Evolutionary conservation across 2,329 filamentous ascomycete genomes (phyloP), one percentile per base, ranked within the genome.

Genomic region (Thyridium curvatum): DNA sequence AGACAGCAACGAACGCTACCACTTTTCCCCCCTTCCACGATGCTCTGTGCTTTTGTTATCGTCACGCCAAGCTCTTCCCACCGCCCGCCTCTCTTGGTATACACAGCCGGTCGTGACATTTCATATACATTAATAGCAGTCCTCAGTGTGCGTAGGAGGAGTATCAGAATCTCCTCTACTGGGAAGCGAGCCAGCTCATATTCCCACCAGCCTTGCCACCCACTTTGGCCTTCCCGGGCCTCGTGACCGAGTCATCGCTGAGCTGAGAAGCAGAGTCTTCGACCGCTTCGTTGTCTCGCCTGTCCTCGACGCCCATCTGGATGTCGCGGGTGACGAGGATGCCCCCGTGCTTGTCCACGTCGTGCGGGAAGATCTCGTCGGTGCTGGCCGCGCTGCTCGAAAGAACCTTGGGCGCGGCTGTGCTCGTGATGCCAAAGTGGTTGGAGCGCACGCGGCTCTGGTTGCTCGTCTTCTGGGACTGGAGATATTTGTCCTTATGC

Each of bases 351-450:
- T 26, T 26, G 10, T 26, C 21, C 21, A 26, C 21, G 10, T 26
- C 21, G 33, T 33, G 33, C 16, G 39, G 34, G 15, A 41, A 34
- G 13, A 41, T 41, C 31, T 41, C 39, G 35, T 41, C 39, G 6
- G 39, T 41, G 26, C 39, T 41, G 34, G 31, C 39, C 31, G 32
- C 30, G 26, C 37, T 34, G 39, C 39, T 41, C n/a, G 39, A 32
- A 6, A 26, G 21, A 10, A 26, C 21, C 10, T 26, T 26, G 21
- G 21, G 21, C 21, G 21, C 21, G 10, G 21, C 21, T 26, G 35
- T 30, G 4, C 39, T 34, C n/a, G 9, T 26, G 29, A 18, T 17
- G 10, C 30, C 37, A 10, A 38, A 28, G 15, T 21, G 12, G 28
- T 30, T 18, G 21, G 12, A 29, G 17, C 14, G 18, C 4, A 18